phyloP scores from a whole-genome alignment of 306 rosid genomes.

The Begonia peltatifolia region DNA sequence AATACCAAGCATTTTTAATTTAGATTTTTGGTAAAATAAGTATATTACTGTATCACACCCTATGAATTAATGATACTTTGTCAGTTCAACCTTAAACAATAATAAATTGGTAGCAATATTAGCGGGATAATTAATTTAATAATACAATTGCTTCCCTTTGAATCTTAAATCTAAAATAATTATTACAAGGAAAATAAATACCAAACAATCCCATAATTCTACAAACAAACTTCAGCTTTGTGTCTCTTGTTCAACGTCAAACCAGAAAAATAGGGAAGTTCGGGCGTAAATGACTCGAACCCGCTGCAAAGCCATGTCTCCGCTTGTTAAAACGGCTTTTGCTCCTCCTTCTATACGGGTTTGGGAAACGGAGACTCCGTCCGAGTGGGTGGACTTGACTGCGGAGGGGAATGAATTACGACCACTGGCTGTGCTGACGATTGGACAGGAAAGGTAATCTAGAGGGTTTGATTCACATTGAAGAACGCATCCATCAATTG shows the following conservation, averaged over 20 bases:
- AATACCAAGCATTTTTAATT: too few relatives aligned
- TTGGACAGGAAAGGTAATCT: conserved; percentile 79
- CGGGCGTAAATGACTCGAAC: conserved; percentile 80
- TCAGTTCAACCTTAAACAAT: too few relatives aligned
- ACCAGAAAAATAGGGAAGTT: conserved; percentile 82
- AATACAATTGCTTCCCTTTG: too few relatives aligned
- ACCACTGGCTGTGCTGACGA: conserved; percentile 56
- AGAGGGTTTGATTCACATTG: conserved; percentile 81
- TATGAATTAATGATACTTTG: too few relatives aligned
- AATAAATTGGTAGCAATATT: too few relatives aligned
- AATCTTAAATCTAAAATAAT: too few relatives aligned
- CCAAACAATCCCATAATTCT: too few relatives aligned
- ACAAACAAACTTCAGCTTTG: conserved; percentile 7
- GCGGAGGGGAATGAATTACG: conserved; percentile 27
- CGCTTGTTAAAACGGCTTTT: conserved; percentile 73
- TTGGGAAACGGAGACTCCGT: conserved; percentile 74
- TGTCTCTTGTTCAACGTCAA: conserved; percentile 57
- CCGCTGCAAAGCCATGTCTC: conserved; percentile 67
- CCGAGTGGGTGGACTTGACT: conserved; percentile 17
- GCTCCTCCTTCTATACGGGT: conserved; percentile 97
- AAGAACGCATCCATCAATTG: conserved; percentile 69
- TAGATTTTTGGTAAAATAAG: too few relatives aligned
- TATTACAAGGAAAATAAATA: too few relatives aligned
- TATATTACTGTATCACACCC: too few relatives aligned
- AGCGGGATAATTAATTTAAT: neutral